These are phyloP conservation scores for Raddia guianensis DNA, from an alignment of 176 grass and related monocot species.

Conservation along the genomic window DNA sequence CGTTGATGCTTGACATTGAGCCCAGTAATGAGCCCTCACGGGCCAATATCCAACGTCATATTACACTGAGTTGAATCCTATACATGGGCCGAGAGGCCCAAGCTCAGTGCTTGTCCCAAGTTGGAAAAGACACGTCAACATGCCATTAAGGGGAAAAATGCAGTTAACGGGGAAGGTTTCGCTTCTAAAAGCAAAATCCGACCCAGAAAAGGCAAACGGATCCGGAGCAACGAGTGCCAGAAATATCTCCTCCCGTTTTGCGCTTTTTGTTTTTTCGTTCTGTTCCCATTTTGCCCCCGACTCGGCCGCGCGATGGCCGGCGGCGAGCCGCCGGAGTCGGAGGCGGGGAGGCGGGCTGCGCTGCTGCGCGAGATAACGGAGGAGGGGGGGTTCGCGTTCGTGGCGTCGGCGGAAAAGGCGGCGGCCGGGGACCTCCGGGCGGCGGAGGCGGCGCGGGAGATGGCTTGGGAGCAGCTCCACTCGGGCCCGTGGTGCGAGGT, in stretches of 20 bases:
- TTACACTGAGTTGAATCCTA: background rate
- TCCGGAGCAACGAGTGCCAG: constrained; percentile 29
- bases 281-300: background rate
- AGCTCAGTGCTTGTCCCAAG: background rate
- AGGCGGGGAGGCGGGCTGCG: constrained; percentile 43
- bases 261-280: constrained; percentile 14
- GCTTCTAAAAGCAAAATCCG: background rate
- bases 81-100: background rate
- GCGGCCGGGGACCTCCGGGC: constrained; percentile 69
- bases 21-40: background rate
- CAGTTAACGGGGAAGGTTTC: constrained; percentile 7
- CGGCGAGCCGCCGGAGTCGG: constrained; percentile 31
- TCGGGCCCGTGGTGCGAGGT: constrained; percentile 83
- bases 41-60: background rate
- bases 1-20: background rate
- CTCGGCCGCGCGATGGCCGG: constrained; percentile 22
- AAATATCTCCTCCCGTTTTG: constrained; percentile 51
- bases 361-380: constrained; percentile 67
- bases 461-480: constrained; percentile 98
- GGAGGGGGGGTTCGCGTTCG: constrained; percentile 86
- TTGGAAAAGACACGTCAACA: background rate
- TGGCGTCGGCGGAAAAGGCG: constrained; percentile 74
- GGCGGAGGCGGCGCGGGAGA: constrained; percentile 88
- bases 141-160: background rate
- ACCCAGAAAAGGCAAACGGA: background rate